Conservation (phyloP, 176 grass and related monocot species). For the Alopecurus myosuroides region DNA sequence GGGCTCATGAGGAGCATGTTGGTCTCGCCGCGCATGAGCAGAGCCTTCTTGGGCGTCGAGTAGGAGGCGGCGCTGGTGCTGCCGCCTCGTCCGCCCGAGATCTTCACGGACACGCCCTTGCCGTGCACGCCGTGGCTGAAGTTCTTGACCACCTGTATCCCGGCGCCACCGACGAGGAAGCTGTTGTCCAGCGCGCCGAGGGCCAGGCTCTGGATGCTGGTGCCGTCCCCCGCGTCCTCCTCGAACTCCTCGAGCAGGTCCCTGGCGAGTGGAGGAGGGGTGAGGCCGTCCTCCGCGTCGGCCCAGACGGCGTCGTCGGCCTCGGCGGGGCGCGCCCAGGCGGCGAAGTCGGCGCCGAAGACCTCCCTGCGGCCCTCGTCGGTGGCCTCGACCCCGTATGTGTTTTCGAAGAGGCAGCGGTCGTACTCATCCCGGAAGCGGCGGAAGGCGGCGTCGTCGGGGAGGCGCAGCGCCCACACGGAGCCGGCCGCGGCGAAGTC, state of each 20-base stretch:
- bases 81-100: constrained; percentile 18
- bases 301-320: constrained; percentile 76
- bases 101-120: constrained; percentile 64
- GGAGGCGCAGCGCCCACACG: constrained; percentile 85
- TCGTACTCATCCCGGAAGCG: constrained; percentile 68
- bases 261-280: constrained; percentile 6
- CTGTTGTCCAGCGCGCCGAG: constrained; percentile 93
- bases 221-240: constrained; percentile 49
- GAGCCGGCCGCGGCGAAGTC: constrained; percentile 66
- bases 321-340: constrained; percentile 56
- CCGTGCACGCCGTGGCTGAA: constrained; percentile 83
- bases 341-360: constrained; percentile 84
- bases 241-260: constrained; percentile 83
- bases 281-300: constrained; percentile 55
- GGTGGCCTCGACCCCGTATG: constrained; percentile 65
- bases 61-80: not conserved
- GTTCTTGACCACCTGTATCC: constrained; percentile 88
- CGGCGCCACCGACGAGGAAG: constrained; percentile 68
- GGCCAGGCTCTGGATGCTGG: constrained; percentile 79
- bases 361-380: constrained; percentile 68
- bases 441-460: constrained; percentile 48
- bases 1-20: constrained; percentile 95
- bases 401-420: constrained; percentile 86
- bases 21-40: constrained; percentile 72
- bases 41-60: constrained; percentile 55